phyloP scores from a whole-genome alignment of 805 yeast species.

The Saccharomyces jurei region DNA sequence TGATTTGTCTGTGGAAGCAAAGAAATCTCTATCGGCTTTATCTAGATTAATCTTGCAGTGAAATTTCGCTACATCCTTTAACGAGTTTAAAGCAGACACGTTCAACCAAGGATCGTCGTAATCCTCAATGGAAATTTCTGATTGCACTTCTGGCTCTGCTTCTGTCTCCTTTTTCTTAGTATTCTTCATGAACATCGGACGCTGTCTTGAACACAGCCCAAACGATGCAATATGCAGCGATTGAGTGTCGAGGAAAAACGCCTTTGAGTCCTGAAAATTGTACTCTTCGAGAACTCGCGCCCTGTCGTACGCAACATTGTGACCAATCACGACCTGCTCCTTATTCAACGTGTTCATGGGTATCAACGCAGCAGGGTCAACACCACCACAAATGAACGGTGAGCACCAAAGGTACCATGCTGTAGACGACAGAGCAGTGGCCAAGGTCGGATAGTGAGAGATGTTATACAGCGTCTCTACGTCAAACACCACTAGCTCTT shows the following conservation, averaged over 20 bases:
- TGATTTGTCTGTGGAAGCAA: constrained; percentile 46
- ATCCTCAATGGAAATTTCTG: constrained; percentile 18
- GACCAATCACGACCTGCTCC: constrained; percentile 71
- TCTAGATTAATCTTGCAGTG: constrained; percentile 65
- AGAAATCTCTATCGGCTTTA: constrained; percentile 59
- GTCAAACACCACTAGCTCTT: constrained; percentile 72
- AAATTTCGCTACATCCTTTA: constrained; percentile 69
- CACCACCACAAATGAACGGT: constrained; percentile 52
- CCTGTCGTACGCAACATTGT: constrained; percentile 84
- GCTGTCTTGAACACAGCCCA: constrained; percentile 89
- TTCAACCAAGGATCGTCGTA: constrained; percentile 82
- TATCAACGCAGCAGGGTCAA: constrained; percentile 45
- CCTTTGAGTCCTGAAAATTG: constrained; percentile 52
- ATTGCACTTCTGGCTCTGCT: constrained; percentile 6
- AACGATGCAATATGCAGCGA: constrained; percentile 82
- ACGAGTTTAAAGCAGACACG: constrained; percentile 67
- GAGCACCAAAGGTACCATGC: constrained; percentile 97
- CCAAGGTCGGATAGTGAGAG: constrained; percentile 69
- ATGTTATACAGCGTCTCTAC: constrained; percentile 78
- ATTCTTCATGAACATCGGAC: constrained; percentile 67
- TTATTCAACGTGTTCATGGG: constrained; percentile 52
- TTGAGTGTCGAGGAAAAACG: constrained; percentile 85
- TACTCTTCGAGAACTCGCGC: constrained; percentile 84
- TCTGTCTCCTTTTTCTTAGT: constrained; percentile 29
- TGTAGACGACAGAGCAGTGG: constrained; percentile 62